Base-by-base conservation (phyloP, 2,329 filamentous ascomycete species). In the Cadophora luteo-olivacea region DNA sequence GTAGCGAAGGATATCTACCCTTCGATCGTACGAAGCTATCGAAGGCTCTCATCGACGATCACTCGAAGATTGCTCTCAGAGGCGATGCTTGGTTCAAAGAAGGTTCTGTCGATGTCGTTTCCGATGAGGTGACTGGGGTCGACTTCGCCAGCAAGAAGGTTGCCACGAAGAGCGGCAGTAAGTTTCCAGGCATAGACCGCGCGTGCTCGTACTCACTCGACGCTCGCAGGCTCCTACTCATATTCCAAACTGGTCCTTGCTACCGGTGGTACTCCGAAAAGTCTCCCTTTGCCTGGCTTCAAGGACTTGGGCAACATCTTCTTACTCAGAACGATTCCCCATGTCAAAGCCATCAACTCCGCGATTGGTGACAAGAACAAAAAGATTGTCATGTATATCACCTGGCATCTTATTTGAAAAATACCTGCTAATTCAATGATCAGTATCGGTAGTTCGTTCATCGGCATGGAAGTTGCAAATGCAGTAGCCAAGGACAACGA, bases 401-500 rank as follows among this genome's bases (percentile, higher is more conserved):
- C n/a, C 33, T 4, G 12, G 11, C 19, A 85, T 99, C 65, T 68
- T 97, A 93, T 0, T 98, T 99, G 80, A 99, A 99, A 8, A 19
- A 19, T 16, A 24, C 33, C 22, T 29, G 3, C 57, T 60, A 29
- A 60, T 25, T 4, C 5, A 24, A 45, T 7, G 22, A 60, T 55
- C 57, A 60, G 57, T 16, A 85, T 99, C 65, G 96, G 96, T 51
- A 95, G 92, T 68, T 97, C 93, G 0, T 99, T 99, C 80, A 99
- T 99, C 77, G 96, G 96, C 51, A 97, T 99, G 92, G 96, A 99
- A 80, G 88, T 97, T n/a, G 95, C 92, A 70, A 96, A 94, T 72
- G 91, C 97, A 0, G 90, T 91, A 0, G 82, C 87, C 55, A 91
- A 91, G 75, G 91, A 91, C 75, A 97, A 99, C 79, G 82, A 90